Base-by-base conservation (phyloP, 1,284 basidiomycete species). In the Naganishia sp. region DNA sequence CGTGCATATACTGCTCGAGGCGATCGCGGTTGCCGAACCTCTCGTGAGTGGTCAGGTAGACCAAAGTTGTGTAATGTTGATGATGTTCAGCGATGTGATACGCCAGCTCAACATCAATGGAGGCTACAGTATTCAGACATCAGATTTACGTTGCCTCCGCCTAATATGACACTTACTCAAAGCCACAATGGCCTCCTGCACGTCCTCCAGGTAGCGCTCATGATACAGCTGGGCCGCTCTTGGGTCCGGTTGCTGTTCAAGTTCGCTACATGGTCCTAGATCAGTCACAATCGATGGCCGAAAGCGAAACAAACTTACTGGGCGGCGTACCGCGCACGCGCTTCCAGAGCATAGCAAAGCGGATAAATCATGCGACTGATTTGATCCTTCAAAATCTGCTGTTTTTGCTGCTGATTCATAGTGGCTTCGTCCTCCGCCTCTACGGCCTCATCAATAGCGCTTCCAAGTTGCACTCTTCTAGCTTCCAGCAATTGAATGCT, bases 51-150 rank as follows among this genome's bases (percentile, higher is more conserved):
- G 77, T 90, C 5, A 97, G 83, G 49, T 88, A 85, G 23, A 89
- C 91, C 10, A 97, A 84, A 43, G 86, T 90, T 15, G 84, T 82
- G 80, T 90, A 96, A 76, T 96, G 93, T 28, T 83, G 83, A 75
- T 94, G 93, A 70, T 88, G 83, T 73, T 95, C 92, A 2, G 93
- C 92, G 1, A 96, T 84, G 7, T 82, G 77, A 76, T 92, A 94
- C 0, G 92, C 92, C 86, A 81, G 42, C 85, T 82, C 9, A 84
- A 83, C 69, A 4, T 88, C 88, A 65, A 87, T 86, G 60, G 83
- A 83, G n/a, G 87, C 87, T 89, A 66, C 2, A 7, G 62, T 47
- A 42, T 46, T 52, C 41, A 32, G 21, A 25, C 53, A 51, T 68
- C 17, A 61, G 46, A 31, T 15, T 15, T 17, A 18, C 39, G 15